Conservation (phyloP, 176 grass and related monocot genomes). For the Cocos nucifera region DNA sequence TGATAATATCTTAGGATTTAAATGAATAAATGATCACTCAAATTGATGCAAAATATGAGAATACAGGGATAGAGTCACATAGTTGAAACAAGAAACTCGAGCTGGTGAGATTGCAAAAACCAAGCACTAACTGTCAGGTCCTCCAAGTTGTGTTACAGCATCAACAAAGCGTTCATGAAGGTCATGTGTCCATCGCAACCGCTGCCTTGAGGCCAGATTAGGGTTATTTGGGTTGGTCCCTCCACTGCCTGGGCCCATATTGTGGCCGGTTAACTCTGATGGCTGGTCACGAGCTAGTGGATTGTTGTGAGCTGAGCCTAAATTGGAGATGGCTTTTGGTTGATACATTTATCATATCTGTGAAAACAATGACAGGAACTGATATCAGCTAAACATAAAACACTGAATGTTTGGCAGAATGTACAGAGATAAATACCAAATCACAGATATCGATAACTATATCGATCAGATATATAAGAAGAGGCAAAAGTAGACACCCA, state of each 20-base stretch:
- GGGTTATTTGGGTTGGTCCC: slow-evolving; percentile 4
- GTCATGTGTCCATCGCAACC: slow-evolving; percentile 41
- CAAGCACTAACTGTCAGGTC: slow-evolving; percentile 33
- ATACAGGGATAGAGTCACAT: too few relatives aligned
- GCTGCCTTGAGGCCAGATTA: slow-evolving; percentile 32
- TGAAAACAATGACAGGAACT: background rate
- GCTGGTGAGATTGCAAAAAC: background rate
- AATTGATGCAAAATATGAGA: too few relatives aligned
- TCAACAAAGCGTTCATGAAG: slow-evolving; percentile 38
- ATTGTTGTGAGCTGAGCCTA: slow-evolving; percentile 9
- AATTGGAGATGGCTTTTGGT: slow-evolving; percentile 15
- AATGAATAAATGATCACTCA: too few relatives aligned
- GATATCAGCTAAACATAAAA: too few relatives aligned
- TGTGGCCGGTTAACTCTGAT: slow-evolving; percentile 5
- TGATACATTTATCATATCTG: slow-evolving; percentile 34
- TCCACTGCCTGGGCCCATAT: slow-evolving; percentile 17
- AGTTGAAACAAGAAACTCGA: too few relatives aligned
- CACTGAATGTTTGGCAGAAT: background rate
- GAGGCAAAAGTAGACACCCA: too few relatives aligned
- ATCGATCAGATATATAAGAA: too few relatives aligned
- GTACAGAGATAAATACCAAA: background rate
- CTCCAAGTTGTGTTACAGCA: slow-evolving; percentile 35
- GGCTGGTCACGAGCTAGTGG: slow-evolving; percentile 10
- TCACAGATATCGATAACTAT: too few relatives aligned
- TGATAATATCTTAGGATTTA: too few relatives aligned